These are phyloP conservation scores for Ogataea paradorogensis DNA, from an alignment of 805 yeast species.

Conservation along the genomic window DNA sequence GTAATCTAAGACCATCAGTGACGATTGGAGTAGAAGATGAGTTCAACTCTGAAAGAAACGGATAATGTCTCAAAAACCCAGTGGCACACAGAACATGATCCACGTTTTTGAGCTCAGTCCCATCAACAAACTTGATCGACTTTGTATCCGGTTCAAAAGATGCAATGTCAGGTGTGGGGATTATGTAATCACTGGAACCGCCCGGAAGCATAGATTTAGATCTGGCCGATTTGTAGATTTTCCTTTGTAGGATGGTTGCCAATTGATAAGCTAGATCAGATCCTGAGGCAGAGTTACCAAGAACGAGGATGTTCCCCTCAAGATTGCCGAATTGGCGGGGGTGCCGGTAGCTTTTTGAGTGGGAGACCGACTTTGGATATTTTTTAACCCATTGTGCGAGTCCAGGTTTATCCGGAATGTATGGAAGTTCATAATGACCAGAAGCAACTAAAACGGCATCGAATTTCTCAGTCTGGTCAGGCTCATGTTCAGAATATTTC, in stretches of 20 bases:
- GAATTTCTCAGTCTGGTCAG: slow-evolving; percentile 39
- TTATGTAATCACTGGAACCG: slow-evolving; percentile 40
- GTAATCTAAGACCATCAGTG: slow-evolving; percentile 47
- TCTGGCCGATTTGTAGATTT: slow-evolving; percentile 50
- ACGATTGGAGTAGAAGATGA: slow-evolving; percentile 34
- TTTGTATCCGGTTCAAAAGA: slow-evolving; percentile 38
- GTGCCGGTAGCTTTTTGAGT: slow-evolving; percentile 56
- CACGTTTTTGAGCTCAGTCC: slow-evolving; percentile 41
- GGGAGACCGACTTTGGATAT: slow-evolving; percentile 49
- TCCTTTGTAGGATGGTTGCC: slow-evolving; percentile 39
- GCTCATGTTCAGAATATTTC: slow-evolving; percentile 10
- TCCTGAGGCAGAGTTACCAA: slow-evolving; percentile 79
- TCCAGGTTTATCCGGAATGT: slow-evolving; percentile 56
- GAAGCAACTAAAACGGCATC: slow-evolving; percentile 65
- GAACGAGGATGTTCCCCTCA: slow-evolving; percentile 49
- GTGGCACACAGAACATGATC: slow-evolving; percentile 65
- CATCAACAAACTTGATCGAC: slow-evolving; percentile 48
- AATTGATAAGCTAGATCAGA: slow-evolving; percentile 66
- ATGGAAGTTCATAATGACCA: slow-evolving; percentile 64
- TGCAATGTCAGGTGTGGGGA: slow-evolving; percentile 43
- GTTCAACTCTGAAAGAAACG: slow-evolving; percentile 44
- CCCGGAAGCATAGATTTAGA: slow-evolving; percentile 44
- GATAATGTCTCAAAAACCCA: slow-evolving; percentile 64
- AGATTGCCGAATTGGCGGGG: slow-evolving; percentile 41
- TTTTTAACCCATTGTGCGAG: slow-evolving; percentile 43